Base-by-base conservation (phyloP, 345 rosid genomes). In the Moricandia arvensis region DNA sequence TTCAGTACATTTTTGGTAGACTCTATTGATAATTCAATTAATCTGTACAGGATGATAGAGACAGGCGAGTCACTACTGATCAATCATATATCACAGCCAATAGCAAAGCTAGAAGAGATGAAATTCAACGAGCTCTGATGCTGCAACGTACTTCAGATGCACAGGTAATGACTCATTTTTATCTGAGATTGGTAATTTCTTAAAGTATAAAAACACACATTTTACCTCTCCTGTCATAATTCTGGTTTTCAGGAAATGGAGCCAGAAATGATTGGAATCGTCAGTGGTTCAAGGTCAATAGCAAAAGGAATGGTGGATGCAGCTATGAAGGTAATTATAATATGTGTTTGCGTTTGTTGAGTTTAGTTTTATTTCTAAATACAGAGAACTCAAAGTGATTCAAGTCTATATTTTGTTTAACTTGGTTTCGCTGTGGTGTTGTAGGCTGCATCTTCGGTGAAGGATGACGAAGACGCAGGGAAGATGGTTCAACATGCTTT, bases 231-330 rank as follows among this genome's bases (percentile, higher is more conserved):
- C 66, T 65, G 59, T 17, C 72, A 72, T 79, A 75, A 83, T 58
- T 64, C 63, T 26, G 68, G 57, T 71, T 80, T 81, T 10, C 87
- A 84, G 80, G 96, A 91, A 74, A 80, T 83, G 63, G 96, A 79
- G 83, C 86, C 93, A 66, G 84, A 76, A 57, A 87, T 83, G 33
- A 71, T 74, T 62, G 92, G 85, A 82, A 86, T 89, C 70, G 86
- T 91, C 17, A 77, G 78, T 54, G 86, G 83, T 51, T 96, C 97
- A 65, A 91, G 86, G 80, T 38, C 78, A 69, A 86, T 75, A 81
- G 99, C 98, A 29, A 85, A 78, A 51, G 63, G 82, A 53, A 89
- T 96, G 99, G 89, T 96, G 61, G 91, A 96, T 83, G 86, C 83
- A 59, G 97, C 96, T 78, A 76, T 96, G 57, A 86, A 96, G 98